These are phyloP conservation scores for Populus pruinosa DNA, from an alignment of 345 rosid genomes.

Conservation along the genomic window DNA sequence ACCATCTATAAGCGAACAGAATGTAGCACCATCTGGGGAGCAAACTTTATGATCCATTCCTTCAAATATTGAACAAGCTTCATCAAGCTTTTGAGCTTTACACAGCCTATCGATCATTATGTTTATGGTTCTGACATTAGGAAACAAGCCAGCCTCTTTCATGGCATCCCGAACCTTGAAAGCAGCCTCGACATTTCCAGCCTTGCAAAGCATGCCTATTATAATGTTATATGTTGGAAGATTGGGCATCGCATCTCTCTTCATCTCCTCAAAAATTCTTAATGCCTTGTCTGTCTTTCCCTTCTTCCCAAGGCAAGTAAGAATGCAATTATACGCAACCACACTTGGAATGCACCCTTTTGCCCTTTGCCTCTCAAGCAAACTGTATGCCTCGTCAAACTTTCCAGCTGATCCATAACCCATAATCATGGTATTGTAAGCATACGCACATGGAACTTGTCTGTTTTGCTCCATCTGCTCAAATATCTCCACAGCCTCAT, in stretches of 20 bases:
- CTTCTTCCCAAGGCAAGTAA: conserved; percentile 80
- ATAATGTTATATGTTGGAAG: conserved; percentile 70
- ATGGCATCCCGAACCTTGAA: conserved; percentile 69
- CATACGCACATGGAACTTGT: conserved; percentile 81
- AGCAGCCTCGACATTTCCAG: conserved; percentile 65
- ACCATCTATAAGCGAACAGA: conserved; percentile 88
- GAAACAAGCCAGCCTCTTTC: conserved; percentile 80
- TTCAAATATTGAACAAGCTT: conserved; percentile 70
- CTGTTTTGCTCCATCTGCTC: conserved; percentile 68
- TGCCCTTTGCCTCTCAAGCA: conserved; percentile 77
- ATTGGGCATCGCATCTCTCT: conserved; percentile 77
- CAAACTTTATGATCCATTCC: conserved; percentile 76
- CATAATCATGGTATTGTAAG: conserved; percentile 96
- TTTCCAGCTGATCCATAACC: conserved; percentile 86
- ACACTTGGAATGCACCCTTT: conserved; percentile 91
- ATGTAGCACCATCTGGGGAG: conserved; percentile 72
- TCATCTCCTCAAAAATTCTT: conserved; percentile 75
- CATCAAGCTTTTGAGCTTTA: conserved; percentile 79
- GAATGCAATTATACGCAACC: conserved; percentile 82
- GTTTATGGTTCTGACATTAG: conserved; percentile 77
- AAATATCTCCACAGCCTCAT: conserved; percentile 80
- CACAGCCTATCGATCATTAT: conserved; percentile 93
- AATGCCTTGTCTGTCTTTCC: conserved; percentile 64
- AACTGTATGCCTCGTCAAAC: conserved; percentile 70
- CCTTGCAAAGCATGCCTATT: conserved; percentile 77